phyloP scores from a whole-genome alignment of 139 green algal species.

The Chlamydomonas applanata region DNA sequence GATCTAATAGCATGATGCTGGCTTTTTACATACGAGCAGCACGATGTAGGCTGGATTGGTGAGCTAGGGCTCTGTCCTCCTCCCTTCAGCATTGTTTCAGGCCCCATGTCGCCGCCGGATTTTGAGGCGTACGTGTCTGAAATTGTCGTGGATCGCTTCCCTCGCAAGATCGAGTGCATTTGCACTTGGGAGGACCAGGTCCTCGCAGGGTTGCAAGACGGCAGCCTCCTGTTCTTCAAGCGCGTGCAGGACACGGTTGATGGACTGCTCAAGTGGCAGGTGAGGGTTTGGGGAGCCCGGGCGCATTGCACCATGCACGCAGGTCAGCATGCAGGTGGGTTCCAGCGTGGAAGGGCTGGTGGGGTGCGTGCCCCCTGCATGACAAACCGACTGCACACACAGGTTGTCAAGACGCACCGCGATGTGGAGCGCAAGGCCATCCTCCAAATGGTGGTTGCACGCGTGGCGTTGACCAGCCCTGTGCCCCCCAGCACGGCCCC shows the following conservation, averaged over 20 bases:
- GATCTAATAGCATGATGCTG: no score
- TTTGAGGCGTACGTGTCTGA: slow-evolving; percentile 19
- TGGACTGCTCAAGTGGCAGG: slow-evolving; percentile 14
- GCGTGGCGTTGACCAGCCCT: background rate
- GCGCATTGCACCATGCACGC: background rate
- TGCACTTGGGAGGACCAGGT: slow-evolving; percentile 28
- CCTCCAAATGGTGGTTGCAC: slow-evolving; percentile 21
- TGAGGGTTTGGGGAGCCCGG: background rate
- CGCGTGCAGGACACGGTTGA: background rate
- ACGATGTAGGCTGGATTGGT: no score
- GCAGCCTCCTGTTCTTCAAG: slow-evolving; percentile 25
- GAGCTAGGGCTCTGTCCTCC: no score
- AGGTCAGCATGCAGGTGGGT: background rate
- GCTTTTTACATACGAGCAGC: no score
- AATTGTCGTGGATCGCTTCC: slow-evolving; percentile 6
- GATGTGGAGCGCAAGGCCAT: slow-evolving; percentile 35
- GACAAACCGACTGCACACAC: no score
- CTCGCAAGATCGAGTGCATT: slow-evolving; percentile 16
- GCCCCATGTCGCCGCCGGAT: no score
- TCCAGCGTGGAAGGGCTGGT: no score
- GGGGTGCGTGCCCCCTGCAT: no score
- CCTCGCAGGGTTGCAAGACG: slow-evolving; percentile 27
- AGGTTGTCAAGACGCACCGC: slow-evolving; percentile 15
- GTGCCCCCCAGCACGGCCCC: background rate
- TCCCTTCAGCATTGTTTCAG: no score